Evolutionary conservation across 208 protist species (phyloP), one percentile per base, ranked within the genome.

Genomic region (Porcisia hertigi): DNA sequence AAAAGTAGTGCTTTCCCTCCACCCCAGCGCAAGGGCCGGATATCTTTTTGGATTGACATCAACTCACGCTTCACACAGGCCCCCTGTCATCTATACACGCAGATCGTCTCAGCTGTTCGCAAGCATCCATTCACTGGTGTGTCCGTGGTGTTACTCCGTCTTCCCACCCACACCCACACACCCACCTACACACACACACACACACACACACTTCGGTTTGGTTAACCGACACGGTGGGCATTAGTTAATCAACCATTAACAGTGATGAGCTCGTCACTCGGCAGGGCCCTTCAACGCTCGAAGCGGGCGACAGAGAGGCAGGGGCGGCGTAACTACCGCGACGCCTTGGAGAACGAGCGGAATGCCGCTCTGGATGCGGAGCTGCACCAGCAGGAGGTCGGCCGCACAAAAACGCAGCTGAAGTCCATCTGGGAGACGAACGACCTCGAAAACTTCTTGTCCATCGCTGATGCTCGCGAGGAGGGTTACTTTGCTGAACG

Each of bases 341-440:
- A 80, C 64, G 67, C 89, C 18, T 34, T 94, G 6, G 86, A 89
- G 55, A 80, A 75, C 34, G 85, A 96, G 70, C 84, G 79, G 36
- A 49, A 79, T 62, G 69, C 65, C 58, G 83, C 73, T 25, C 59
- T 91, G 12, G 77, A 85, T 36, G 88, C 88, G 23, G 82, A 81
- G 66, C 81, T 85, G 20, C 69, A 73, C 34, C 88, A 88, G 55
- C 82, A 90, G 77, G 81, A 82, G 66, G 25, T 57, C 16, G 67
- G 66, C 60, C 53, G 36, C 43, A 11, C 59, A 34, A 86, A 83
- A n/a, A 52, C 69, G 12, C 73, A 72, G 55, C 86, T 98, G 30
- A 87, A 96, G 84, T 96, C 91, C 66, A 94, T 98, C 65, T 97
- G 92, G 91, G 92, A 97, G 71, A 94, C 89, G 5, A 98, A 88